These are phyloP conservation scores for Tribonema minus DNA, from an alignment of 108 stramenopile genomes.

Conservation along the genomic window DNA sequence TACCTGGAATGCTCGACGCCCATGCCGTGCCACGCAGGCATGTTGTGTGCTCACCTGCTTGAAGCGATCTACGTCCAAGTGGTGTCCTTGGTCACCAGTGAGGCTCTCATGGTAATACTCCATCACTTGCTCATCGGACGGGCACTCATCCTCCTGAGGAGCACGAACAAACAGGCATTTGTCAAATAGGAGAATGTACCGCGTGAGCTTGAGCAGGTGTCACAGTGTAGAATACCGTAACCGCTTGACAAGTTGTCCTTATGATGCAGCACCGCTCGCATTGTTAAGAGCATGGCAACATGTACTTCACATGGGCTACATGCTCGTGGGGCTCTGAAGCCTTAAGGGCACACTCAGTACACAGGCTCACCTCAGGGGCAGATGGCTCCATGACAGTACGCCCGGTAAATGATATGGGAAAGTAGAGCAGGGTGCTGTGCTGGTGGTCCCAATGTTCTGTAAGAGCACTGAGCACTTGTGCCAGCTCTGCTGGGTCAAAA, in stretches of 20 bases:
- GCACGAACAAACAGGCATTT: neutral
- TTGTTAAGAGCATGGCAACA: too few species aligned
- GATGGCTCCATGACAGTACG: neutral
- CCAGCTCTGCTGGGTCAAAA: neutral
- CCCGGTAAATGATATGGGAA: neutral
- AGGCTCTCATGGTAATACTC: constrained; percentile 69
- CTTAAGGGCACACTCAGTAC: neutral
- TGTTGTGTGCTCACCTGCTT: constrained; percentile 37
- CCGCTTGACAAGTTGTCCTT: neutral
- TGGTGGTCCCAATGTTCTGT: neutral
- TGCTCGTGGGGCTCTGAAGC: too few species aligned
- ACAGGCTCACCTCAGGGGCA: neutral
- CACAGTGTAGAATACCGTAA: neutral
- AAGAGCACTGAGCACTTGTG: neutral
- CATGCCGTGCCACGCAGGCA: too few species aligned
- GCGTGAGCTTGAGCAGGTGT: too few species aligned
- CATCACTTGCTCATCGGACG: constrained; percentile 74
- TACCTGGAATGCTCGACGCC: too few species aligned
- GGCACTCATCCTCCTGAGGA: constrained; percentile 39
- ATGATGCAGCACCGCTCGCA: neutral
- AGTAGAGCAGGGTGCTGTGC: neutral
- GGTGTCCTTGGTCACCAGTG: constrained; percentile 65
- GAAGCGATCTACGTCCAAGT: constrained; percentile 63
- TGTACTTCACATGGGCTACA: too few species aligned
- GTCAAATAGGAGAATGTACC: neutral